phyloP scores from a whole-genome alignment of 2,329 filamentous ascomycete genomes.

The Aspergillus sp. region DNA sequence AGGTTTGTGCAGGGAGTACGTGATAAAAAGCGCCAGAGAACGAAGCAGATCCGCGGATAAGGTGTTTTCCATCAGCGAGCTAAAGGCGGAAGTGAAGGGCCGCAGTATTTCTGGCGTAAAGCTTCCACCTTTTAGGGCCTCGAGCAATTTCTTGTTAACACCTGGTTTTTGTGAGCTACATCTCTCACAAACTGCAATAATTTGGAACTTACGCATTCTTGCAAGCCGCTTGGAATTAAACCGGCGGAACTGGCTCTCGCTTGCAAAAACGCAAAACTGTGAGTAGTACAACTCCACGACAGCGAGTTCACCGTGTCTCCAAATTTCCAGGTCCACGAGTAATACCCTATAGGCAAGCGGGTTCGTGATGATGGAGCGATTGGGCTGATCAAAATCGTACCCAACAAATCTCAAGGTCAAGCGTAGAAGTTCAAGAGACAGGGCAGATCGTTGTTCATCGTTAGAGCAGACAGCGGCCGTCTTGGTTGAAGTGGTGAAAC shows the following conservation, averaged over 20 bases:
- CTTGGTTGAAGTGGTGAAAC: slow-evolving; percentile 43
- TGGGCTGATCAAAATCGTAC: slow-evolving; percentile 75
- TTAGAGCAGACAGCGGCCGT: slow-evolving; percentile 36
- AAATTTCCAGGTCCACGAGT: slow-evolving; percentile 89
- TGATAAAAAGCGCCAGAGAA: slow-evolving; percentile 86
- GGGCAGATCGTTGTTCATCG: slow-evolving; percentile 50
- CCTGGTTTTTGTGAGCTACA: slow-evolving; percentile 51
- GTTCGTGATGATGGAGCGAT: slow-evolving; percentile 92
- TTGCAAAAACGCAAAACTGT: slow-evolving; percentile 84
- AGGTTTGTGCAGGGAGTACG: slow-evolving; percentile 78
- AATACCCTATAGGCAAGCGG: slow-evolving; percentile 90
- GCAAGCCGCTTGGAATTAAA: slow-evolving; percentile 87
- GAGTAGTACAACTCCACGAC: slow-evolving; percentile 89
- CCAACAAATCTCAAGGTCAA: slow-evolving; percentile 84
- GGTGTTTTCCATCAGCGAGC: slow-evolving; percentile 74
- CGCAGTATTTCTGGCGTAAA: slow-evolving; percentile 71
- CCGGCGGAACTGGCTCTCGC: slow-evolving; percentile 85
- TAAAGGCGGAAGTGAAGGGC: slow-evolving; percentile 76
- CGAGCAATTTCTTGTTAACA: slow-evolving; percentile 84
- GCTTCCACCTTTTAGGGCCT: slow-evolving; percentile 83
- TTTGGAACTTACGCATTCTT: slow-evolving; percentile 73
- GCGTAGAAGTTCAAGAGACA: slow-evolving; percentile 65
- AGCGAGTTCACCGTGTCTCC: slow-evolving; percentile 73
- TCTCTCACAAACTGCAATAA: background rate
- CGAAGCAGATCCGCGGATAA: slow-evolving; percentile 82